Evolutionary conservation across 768 basidiomycete genomes (phyloP), one percentile per base, ranked within the genome.

Genomic region (Auriscalpium microsporum): DNA sequence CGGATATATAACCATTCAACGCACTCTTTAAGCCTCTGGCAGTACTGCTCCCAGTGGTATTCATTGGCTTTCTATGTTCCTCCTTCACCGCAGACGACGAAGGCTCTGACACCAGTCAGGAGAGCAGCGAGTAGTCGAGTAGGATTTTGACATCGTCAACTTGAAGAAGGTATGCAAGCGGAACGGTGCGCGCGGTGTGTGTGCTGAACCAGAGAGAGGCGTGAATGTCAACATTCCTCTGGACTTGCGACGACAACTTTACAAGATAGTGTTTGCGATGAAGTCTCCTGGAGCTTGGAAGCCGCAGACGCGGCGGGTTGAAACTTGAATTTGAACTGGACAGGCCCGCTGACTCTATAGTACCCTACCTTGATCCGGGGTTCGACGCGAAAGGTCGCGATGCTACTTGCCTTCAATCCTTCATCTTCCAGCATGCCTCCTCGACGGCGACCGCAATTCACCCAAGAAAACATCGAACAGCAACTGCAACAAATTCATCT

Each of bases 301-400:
- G n/a, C n/a, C n/a, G 66, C 96, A 97, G 64, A 97, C 88, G 63
- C 94, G 91, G 48, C 95, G 82, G 6, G n/a, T n/a, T n/a, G n/a
- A n/a, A n/a, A n/a, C n/a, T n/a, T n/a, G n/a, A n/a, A n/a, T n/a
- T n/a, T n/a, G n/a, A n/a, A n/a, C n/a, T n/a, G 1, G 21, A 21
- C 96, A 94, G 74, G 95, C 95, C 0, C 90, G 78, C 60, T 94
- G 86, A 68, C n/a, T n/a, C n/a, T n/a, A n/a, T n/a, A n/a, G n/a
- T 93, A 83, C 86, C 55, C 95, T 97, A 90, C 93, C 92, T 91
- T 96, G 19, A 94, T 85, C 55, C 89, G 94, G 14, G 95, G 92
- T 50, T 96, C 94, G 56, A 98, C 91, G 17, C 46, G 14, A 42
- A 17, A 5, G 28, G 28, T 28, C 28, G 28, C 28, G 28, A 2